phyloP scores from a whole-genome alignment of 2,329 filamentous ascomycete species.

The Zarea fungicola region DNA sequence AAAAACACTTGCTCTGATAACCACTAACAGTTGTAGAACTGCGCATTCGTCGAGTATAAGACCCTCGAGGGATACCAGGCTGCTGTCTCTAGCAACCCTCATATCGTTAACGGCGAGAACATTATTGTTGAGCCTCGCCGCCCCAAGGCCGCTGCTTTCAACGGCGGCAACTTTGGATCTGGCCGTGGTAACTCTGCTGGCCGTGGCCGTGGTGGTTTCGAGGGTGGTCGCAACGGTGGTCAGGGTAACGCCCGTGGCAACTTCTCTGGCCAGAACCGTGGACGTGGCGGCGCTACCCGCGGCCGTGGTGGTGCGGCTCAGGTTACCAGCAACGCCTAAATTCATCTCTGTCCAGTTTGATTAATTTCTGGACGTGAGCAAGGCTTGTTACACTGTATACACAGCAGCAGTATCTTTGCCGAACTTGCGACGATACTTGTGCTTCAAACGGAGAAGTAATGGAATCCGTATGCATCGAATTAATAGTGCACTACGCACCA shows the following conservation, averaged over 20 bases:
- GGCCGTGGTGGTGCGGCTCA: constrained; percentile 59
- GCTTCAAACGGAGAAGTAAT: constrained; percentile 5
- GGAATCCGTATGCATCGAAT: not conserved
- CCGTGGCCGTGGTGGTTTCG: constrained; percentile 67
- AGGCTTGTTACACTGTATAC: not conserved
- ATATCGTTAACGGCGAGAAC: constrained; percentile 74
- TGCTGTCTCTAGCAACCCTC: constrained; percentile 78
- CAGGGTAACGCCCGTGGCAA: constrained; percentile 63
- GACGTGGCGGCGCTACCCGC: constrained; percentile 61
- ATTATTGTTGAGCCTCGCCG: constrained; percentile 87
- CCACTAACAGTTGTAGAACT: constrained; percentile 59
- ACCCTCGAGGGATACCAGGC: constrained; percentile 75
- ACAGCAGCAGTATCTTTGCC: not conserved
- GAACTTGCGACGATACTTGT: not conserved
- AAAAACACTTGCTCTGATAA: not conserved
- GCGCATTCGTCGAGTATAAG: constrained; percentile 92
- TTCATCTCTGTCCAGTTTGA: constrained; percentile 2
- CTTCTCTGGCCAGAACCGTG: constrained; percentile 61
- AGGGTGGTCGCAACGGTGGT: constrained; percentile 59
- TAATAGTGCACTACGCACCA: not conserved
- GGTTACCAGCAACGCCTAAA: constrained; percentile 44
- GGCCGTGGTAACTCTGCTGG: constrained; percentile 56
- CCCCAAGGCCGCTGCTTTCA: constrained; percentile 65
- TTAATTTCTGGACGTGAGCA: not conserved
- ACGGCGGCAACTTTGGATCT: constrained; percentile 60